Evolutionary conservation across 495 filamentous ascomycete species (phyloP), one percentile per base, ranked within the genome.

Genomic region (Cladorrhinum samala): DNA sequence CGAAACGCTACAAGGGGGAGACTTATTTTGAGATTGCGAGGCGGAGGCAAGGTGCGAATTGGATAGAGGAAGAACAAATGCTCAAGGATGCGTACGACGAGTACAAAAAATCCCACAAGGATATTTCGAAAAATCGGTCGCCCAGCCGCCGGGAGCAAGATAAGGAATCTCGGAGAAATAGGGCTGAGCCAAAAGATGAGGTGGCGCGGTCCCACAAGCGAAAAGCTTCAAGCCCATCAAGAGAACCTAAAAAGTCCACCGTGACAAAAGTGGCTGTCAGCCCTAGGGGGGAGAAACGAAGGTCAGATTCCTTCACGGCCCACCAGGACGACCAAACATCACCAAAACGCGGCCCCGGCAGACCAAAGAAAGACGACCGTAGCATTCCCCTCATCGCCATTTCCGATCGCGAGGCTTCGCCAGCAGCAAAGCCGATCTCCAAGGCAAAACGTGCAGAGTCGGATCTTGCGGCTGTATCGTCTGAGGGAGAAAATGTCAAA

Each of bases 21-120:
- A 83, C 85, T 0, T 98, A 97, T 61, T 83, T 77, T 52, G 92
- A 98, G 33, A 79, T 97, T 45, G 88, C 93, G 14, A 79, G 83
- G 52, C 83, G 87, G 27, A 83, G 90, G 37, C 82, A 83, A 50
- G 91, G 93, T 1, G 87, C 89, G 36, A 82, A 85, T 48, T 96
- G 91, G 92, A 83, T 91, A 63, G 84, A 91, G 57, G 93, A 98
- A 65, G 82, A 85, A 49, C 78, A 87, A n/a, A 70, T 94, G 42
- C 69, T 98, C 42, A 88, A 90, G 64, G 73, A 81, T 33, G 87
- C 89, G 4, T 92, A 85, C 55, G 86, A 95, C 38, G 79, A 82
- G 18, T 81, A 78, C 60, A 72, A 64, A 43, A 74, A 77, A 55
- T 58, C 59, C 2, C 71, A 78, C 41, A 74, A 76, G 27, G 58